phyloP scores from a whole-genome alignment of 495 filamentous ascomycete genomes.

The Talaromyces thailandensis region DNA sequence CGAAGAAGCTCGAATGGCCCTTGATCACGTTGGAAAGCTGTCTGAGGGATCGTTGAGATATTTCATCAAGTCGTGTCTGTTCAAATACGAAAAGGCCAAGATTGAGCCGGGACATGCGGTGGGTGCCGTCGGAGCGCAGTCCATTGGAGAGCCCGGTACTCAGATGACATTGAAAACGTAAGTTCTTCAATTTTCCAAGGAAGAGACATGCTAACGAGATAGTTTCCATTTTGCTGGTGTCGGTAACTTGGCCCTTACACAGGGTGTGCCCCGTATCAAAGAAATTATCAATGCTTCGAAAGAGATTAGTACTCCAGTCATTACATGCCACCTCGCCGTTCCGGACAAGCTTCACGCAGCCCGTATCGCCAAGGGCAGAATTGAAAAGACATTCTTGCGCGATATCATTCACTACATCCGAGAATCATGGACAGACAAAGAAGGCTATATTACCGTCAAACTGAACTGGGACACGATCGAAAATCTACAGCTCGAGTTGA shows the following conservation, averaged over 20 bases:
- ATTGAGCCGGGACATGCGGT: constrained; percentile 94
- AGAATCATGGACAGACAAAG: constrained; percentile 70
- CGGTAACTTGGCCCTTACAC: constrained; percentile 96
- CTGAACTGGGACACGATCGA: constrained; percentile 70
- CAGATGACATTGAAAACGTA: constrained; percentile 96
- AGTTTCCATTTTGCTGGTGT: constrained; percentile 98
- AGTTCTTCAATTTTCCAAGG: background rate
- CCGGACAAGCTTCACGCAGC: constrained; percentile 59
- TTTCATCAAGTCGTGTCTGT: constrained; percentile 76
- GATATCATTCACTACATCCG: constrained; percentile 68
- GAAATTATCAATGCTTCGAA: constrained; percentile 98
- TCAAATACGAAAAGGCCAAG: constrained; percentile 81
- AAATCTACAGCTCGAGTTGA: constrained; percentile 70
- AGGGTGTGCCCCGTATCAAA: constrained; percentile 98
- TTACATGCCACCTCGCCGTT: constrained; percentile 70
- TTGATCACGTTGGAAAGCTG: constrained; percentile 73
- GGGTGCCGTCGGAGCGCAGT: constrained; percentile 95
- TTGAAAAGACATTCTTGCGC: constrained; percentile 55
- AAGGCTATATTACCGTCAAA: constrained; percentile 61
- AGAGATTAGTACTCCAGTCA: constrained; percentile 87
- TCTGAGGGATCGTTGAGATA: constrained; percentile 58
- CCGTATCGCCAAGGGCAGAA: constrained; percentile 77
- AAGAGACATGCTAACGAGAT: background rate
- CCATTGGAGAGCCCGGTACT: constrained; percentile 95
- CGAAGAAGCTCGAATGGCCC: constrained; percentile 25